Evolutionary conservation across 2,329 filamentous ascomycete species (phyloP), one percentile per base, ranked within the genome.

Genomic region (Aspergillus sp.): DNA sequence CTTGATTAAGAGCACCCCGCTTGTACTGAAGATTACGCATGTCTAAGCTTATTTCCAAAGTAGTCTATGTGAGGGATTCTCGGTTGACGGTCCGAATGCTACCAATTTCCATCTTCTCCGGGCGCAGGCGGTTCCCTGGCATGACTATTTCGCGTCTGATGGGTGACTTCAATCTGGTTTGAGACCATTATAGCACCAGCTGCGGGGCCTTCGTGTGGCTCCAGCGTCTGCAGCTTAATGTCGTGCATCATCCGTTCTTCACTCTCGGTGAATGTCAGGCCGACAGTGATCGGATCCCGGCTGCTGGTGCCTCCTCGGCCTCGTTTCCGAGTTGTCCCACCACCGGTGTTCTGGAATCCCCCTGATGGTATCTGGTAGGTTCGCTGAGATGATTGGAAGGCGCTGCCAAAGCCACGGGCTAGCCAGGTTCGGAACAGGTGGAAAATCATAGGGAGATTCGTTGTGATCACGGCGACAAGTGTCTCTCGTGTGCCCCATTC

Each of bases 241-340:
- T 77, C 71, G 23, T 75, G 73, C n/a, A 83, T 72, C 15, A 82
- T 81, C 11, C 72, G 73, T 64, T 81, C 78, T 57, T 80, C 76
- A 63, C 78, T 80, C 66, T 77, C 77, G 15, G 67, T 80, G 62
- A 79, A 76, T 2, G 78, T 76, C 54, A 79, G 71, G 5, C 60
- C 66, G 27, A 57, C 66, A 1, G 75, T 77, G 32, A 76, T 74
- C 3, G 74, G 73, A 51, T 79, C 74, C 0, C 32, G 32, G 32
- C 65, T 68, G 10, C 67, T 76, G 1, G 67, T 36, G 11, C 32
- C 66, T 7, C 72, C 72, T 3, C 71, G 72, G 5, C 72, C 68
- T n/a, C 71, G 65, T 8, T 72, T 74, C 1, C 70, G 70, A 21
- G 68, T 71, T 27, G 66, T 68, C 13, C 70, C 71, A 13, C 71